Evolutionary conservation across 805 yeast species (phyloP), one percentile per base, ranked within the genome.

Genomic region (Wickerhamiella musiphila): DNA sequence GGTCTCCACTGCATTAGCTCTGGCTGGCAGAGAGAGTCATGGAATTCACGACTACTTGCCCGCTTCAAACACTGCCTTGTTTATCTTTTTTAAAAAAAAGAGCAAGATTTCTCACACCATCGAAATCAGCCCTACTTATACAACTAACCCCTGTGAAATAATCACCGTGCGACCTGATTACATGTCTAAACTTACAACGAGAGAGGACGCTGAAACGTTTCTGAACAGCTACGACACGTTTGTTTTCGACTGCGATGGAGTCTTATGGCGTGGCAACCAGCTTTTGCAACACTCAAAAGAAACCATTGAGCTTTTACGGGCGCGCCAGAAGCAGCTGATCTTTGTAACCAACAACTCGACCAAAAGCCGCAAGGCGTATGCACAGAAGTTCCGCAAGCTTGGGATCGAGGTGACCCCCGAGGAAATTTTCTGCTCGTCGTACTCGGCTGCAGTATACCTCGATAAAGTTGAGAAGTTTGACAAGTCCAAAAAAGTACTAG

Each of bases 321-420:
- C 49, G 12, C 40, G 45, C 16, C 67, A 68, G 23, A 90, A 90
- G 53, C 68, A 73, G 38, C 61, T 81, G 32, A 64, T 84, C 27
- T 90, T 90, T 57, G 98, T 90, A 18, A 84, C 98, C 28, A 90
- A 90, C 61, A 90, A 90, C 58, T 81, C 94, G 14, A 81, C 95
- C 19, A 86, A 90, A 52, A 77, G 94, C 2, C 63, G 98, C 38
- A 56, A 59, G 21, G 74, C 74, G 25, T 90, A 90, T 52, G 65
- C 78, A 19, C 54, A 60, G 42, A 90, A 90, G 56, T 82, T 90
- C 51, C 65, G 59, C 11, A 69, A 72, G 34, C 72, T 73, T 29
- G 66, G 69, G 2, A 47, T 68, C 28, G 58, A 38, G 8, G 63
- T 56, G 16, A 37, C 37, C 18, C 44, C 60, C 40, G 72, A 70